Percentiles rank a stretch among this genome's conserved stretches.
These are phyloP conservation scores for Dictyostelium firmibasis DNA, from an alignment of 78 protist species.

Conservation along the genomic window DNA sequence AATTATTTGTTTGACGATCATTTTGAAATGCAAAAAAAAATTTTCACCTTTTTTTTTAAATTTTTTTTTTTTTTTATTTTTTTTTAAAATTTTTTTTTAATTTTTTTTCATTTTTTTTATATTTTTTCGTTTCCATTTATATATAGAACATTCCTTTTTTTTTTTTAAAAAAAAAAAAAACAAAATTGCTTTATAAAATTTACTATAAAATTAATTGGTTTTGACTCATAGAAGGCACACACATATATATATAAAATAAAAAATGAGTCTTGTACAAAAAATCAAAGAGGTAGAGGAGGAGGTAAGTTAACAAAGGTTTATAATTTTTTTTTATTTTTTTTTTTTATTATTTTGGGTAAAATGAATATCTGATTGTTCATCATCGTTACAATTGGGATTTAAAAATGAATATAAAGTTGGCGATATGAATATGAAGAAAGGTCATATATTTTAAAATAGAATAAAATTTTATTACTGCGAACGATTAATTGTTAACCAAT, in stretches of 20 bases:
- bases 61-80: not conserved
- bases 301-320: slow-evolving; percentile 27
- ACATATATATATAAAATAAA: slow-evolving; percentile 11
- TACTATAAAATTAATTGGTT: not conserved
- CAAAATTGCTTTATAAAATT: not conserved
- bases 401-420: no score
- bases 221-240: not conserved
- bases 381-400: no score
- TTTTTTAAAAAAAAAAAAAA: no score
- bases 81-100: not conserved
- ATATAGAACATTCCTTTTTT: not conserved
- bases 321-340: no score
- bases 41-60: not conserved
- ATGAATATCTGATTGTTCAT: no score
- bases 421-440: no score
- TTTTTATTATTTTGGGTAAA: no score
- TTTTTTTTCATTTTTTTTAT: not conserved
- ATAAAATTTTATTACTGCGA: no score
- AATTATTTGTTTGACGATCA: no score
- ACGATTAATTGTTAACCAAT: not conserved
- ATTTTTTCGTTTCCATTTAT: not conserved
- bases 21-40: no score
- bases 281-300: slow-evolving; percentile 92
- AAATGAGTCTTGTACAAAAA: slow-evolving; percentile 86
- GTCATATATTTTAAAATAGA: no score